Evolutionary conservation across 768 basidiomycete genomes (phyloP).

Genomic region (Suillus bovinus): DNA sequence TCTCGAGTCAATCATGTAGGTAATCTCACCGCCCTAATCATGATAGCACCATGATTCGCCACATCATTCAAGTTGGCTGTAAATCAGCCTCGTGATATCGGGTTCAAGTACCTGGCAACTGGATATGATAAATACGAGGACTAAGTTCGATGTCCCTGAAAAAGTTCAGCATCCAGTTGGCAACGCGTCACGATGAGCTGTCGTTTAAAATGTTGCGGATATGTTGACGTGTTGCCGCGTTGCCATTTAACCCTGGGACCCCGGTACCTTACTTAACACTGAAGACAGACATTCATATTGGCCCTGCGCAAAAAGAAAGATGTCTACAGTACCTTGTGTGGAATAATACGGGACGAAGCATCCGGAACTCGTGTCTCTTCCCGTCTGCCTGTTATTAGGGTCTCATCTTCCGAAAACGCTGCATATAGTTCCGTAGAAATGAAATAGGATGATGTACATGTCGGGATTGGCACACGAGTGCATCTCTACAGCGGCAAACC

Average conservation of each 20-base stretch:
- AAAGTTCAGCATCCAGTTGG: neutral
- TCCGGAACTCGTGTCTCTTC: too few relatives aligned
- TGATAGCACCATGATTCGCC: neutral
- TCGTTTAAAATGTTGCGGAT: neutral
- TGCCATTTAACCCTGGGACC: neutral
- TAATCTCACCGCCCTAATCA: neutral
- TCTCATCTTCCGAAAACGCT: neutral
- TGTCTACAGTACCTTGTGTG: neutral
- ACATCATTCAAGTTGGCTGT: neutral
- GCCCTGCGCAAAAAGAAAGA: neutral
- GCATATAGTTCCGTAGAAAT: neutral
- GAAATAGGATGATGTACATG: neutral
- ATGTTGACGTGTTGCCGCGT: neutral
- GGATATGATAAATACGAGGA: neutral
- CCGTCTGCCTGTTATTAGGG: neutral
- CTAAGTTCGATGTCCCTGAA: neutral
- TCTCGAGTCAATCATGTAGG: neutral
- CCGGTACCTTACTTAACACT: neutral
- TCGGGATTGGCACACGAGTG: neutral
- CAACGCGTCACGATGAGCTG: too few relatives aligned
- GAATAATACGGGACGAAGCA: neutral
- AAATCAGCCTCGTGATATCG: neutral
- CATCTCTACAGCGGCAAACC: constrained; percentile 22
- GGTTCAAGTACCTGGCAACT: neutral
- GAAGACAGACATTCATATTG: neutral